phyloP scores from a whole-genome alignment of 441 rosid genomes.

The Brassica hybrid region DNA sequence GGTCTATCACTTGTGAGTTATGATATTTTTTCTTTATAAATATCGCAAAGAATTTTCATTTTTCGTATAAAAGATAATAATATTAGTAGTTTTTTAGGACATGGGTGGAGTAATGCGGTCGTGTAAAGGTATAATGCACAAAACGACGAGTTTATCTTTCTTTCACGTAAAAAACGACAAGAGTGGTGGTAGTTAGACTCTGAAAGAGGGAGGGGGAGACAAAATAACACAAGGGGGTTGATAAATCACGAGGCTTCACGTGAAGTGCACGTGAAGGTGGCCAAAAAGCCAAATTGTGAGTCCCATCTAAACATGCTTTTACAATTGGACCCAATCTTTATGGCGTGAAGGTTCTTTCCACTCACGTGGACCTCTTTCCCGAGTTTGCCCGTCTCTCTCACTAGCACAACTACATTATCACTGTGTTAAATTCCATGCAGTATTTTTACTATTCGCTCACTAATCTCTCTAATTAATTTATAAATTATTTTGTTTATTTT shows the following conservation, averaged over 20 bases:
- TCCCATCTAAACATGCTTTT: constrained; percentile 7
- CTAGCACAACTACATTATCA: neutral
- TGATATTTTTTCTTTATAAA: too few relatives aligned
- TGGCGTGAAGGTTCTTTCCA: constrained; percentile 34
- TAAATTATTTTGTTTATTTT: neutral
- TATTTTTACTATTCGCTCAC: neutral
- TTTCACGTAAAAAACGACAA: constrained; percentile 29
- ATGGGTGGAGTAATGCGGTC: constrained; percentile 13
- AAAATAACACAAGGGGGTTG: constrained; percentile 20
- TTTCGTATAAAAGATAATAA: neutral
- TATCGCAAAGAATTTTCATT: neutral
- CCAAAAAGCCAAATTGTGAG: constrained; percentile 20
- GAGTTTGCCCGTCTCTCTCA: constrained; percentile 20
- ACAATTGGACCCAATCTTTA: constrained; percentile 14
- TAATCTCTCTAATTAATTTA: neutral
- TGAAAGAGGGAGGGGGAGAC: constrained; percentile 32
- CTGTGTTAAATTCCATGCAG: neutral
- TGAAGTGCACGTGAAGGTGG: constrained; percentile 41
- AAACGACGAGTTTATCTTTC: constrained; percentile 1
- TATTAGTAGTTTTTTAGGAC: too few relatives aligned
- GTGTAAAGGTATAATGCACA: neutral
- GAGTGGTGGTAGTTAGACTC: constrained; percentile 3
- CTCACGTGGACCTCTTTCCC: constrained; percentile 20
- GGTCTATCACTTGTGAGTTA: too few relatives aligned
- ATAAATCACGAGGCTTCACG: constrained; percentile 39